These are phyloP conservation scores for Cercophora newfieldiana DNA, from an alignment of 495 filamentous ascomycete species.

Conservation along the genomic window DNA sequence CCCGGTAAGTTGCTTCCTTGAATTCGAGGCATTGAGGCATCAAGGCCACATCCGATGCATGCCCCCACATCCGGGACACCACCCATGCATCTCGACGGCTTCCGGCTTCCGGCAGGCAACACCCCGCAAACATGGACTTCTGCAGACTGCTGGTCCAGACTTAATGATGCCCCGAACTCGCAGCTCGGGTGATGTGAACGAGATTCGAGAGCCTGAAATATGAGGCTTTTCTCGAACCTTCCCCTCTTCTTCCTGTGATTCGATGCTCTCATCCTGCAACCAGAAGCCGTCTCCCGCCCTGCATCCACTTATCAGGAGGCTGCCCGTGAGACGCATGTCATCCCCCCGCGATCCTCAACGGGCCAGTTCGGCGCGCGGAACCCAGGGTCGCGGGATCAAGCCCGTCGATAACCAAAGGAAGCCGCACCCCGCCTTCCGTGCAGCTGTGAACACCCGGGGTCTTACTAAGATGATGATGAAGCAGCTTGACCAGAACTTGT, in stretches of 20 bases:
- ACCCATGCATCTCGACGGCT: not conserved
- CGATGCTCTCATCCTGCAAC: no score
- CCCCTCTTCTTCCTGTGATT: not conserved
- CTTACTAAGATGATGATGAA: conserved; percentile 20
- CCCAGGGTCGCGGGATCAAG: not conserved
- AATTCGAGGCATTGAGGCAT: conserved; percentile 20
- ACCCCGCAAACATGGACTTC: not conserved
- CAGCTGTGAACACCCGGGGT: not conserved
- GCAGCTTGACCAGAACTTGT: not conserved
- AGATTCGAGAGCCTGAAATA: not conserved
- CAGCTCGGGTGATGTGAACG: not conserved
- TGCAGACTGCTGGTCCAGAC: no score
- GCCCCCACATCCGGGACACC: not conserved
- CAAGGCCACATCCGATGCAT: conserved; percentile 6
- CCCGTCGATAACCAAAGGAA: conserved; percentile 10
- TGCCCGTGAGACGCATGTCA: not conserved
- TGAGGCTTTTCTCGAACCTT: not conserved
- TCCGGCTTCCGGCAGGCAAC: not conserved
- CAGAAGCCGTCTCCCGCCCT: no score
- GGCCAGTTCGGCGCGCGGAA: not conserved
- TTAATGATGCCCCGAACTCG: not conserved
- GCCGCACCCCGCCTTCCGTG: conserved; percentile 3
- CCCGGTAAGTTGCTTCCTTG: conserved; percentile 21
- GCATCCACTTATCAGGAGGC: not conserved
- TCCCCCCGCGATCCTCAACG: not conserved